Conservation (phyloP, 352 stramenopile genomes). For the Pythium monospermum region DNA sequence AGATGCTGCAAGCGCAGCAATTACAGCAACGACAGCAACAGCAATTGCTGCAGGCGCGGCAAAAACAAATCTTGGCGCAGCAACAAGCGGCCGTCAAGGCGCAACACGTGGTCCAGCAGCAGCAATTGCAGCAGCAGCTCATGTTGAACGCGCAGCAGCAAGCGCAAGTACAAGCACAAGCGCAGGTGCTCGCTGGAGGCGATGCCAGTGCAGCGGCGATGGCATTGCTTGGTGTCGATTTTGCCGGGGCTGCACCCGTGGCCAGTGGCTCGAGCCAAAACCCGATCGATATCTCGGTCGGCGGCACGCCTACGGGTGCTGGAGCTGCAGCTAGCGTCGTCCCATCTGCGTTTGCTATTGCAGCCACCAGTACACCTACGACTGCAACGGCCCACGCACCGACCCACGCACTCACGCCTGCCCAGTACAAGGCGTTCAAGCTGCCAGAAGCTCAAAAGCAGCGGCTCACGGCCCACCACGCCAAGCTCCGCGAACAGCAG, state of each 20-base stretch:
- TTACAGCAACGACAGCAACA: constrained; percentile 33
- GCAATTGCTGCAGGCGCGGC: constrained; percentile 15
- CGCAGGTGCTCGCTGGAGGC: constrained; percentile 4
- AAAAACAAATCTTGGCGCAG: constrained; percentile 43
- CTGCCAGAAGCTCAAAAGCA: constrained; percentile 60
- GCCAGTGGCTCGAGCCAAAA: constrained; percentile 34
- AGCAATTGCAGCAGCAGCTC: constrained; percentile 33
- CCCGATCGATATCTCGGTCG: constrained; percentile 42
- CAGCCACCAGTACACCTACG: constrained; percentile 1
- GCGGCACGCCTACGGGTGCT: constrained; percentile 21
- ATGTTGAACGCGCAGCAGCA: constrained; percentile 26
- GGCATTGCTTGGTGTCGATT: too few species aligned
- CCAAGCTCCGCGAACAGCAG: constrained; percentile 70
- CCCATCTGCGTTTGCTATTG: too few species aligned
- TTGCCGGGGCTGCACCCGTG: too few species aligned
- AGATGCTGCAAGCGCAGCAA: constrained; percentile 39
- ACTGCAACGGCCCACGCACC: constrained; percentile 3
- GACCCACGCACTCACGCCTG: constrained; percentile 44
- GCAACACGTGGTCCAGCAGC: constrained; percentile 12
- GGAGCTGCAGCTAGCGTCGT: neutral
- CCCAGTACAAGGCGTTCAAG: constrained; percentile 76
- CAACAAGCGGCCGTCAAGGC: constrained; percentile 17
- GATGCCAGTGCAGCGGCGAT: neutral
- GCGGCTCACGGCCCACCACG: constrained; percentile 60
- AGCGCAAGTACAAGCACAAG: too few species aligned